phyloP scores from a whole-genome alignment of 495 filamentous ascomycete species.

The Pyrenula massariospora region DNA sequence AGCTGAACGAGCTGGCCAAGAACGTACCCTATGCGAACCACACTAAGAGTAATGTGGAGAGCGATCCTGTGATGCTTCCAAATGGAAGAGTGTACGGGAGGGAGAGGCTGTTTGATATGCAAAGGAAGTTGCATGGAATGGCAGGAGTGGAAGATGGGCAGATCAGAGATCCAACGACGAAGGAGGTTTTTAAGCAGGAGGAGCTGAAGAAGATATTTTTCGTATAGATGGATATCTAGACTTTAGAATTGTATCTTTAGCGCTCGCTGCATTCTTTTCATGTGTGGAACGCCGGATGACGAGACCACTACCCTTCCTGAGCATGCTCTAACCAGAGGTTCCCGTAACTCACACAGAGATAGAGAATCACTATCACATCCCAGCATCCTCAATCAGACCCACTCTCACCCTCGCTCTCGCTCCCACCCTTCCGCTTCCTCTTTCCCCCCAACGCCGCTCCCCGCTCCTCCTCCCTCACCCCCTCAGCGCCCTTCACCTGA shows the following conservation, averaged over 20 bases:
- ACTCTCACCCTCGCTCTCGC: slow-evolving; percentile 31
- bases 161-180: slow-evolving; percentile 75
- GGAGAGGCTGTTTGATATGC: slow-evolving; percentile 60
- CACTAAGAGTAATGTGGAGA: slow-evolving; percentile 81
- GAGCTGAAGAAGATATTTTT: slow-evolving; percentile 83
- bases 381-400: slow-evolving; percentile 27
- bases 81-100: slow-evolving; percentile 80
- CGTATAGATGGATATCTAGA: slow-evolving; percentile 13
- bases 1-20: slow-evolving; percentile 81
- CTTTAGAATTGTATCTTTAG: too few species aligned
- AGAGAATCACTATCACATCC: too few species aligned
- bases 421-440: slow-evolving; percentile 25
- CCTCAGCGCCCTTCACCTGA: slow-evolving; percentile 37
- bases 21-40: slow-evolving; percentile 91
- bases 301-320: too few species aligned
- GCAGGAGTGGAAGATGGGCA: slow-evolving; percentile 35
- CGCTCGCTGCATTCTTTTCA: too few species aligned
- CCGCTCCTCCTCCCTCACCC: slow-evolving; percentile 23
- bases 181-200: slow-evolving; percentile 46
- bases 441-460: slow-evolving; percentile 2
- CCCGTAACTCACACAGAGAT: too few species aligned
- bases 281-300: too few species aligned
- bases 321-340: too few species aligned
- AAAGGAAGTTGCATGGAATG: slow-evolving; percentile 47
- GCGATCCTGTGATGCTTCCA: slow-evolving; percentile 73